Evolutionary conservation across 768 basidiomycete species (phyloP).

Genomic region (Ephemerocybe angulata): DNA sequence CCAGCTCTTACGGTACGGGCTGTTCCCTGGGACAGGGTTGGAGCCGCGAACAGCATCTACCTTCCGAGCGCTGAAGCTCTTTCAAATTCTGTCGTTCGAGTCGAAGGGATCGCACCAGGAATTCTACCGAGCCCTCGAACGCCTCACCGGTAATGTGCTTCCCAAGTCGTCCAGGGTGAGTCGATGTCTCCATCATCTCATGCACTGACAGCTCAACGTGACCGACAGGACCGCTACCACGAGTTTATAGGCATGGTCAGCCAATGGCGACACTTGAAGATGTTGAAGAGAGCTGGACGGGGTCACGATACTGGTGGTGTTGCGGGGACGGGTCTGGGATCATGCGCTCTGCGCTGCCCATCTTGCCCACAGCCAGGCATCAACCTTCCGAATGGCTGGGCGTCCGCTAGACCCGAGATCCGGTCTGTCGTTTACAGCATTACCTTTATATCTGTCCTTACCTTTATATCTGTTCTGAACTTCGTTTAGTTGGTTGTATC

Average conservation of each 20-base stretch:
- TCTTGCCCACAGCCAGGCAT: constrained; percentile 28
- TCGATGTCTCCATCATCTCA: not conserved
- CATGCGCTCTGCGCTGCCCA: constrained; percentile 27
- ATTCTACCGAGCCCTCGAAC: constrained; percentile 23
- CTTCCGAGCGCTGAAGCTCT: constrained; percentile 19
- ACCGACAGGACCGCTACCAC: constrained; percentile 29
- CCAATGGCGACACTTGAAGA: constrained; percentile 20
- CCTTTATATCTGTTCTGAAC: not conserved
- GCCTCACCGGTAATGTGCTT: constrained; percentile 24
- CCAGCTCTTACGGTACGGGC: constrained; percentile 27
- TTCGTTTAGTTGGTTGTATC: constrained; percentile 21
- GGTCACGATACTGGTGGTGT: constrained; percentile 20
- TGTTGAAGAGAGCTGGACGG: constrained; percentile 23
- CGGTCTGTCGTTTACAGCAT: too few relatives aligned
- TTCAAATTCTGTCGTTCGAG: constrained; percentile 23
- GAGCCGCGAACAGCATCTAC: constrained; percentile 27
- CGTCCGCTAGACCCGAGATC: constrained; percentile 5
- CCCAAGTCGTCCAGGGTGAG: constrained; percentile 13
- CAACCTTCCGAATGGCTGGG: constrained; percentile 24
- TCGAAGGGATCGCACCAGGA: constrained; percentile 29
- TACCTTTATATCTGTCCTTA: too few relatives aligned
- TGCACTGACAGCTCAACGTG: not conserved
- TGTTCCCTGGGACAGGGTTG: constrained; percentile 28
- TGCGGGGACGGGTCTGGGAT: constrained; percentile 17
- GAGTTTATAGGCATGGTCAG: constrained; percentile 20